Conservation (phyloP, 148 eudicot species). For the Salicornia ramosissima region DNA sequence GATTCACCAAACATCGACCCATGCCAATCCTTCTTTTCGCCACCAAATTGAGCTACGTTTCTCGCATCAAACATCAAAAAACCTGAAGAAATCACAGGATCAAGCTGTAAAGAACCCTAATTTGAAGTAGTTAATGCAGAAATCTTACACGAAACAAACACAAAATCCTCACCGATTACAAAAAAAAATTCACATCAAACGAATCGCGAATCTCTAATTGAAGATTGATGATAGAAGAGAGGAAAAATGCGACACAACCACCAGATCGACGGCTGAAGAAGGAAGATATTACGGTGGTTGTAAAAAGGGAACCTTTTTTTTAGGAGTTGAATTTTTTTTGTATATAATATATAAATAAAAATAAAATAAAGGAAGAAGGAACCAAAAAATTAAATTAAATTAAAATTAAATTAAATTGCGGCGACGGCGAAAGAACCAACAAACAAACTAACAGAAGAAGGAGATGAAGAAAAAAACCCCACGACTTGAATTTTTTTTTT, state of each 20-base stretch:
- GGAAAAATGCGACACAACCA: slow-evolving; percentile 1
- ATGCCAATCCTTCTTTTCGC: slow-evolving; percentile 7
- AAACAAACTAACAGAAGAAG: slow-evolving; percentile 4
- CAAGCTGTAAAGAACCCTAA: slow-evolving; percentile 26
- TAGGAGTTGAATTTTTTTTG: slow-evolving; percentile 4
- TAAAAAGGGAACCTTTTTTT: not conserved
- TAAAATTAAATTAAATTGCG: not conserved
- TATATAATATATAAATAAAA: not conserved
- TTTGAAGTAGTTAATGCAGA: slow-evolving; percentile 2
- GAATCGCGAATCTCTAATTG: slow-evolving; percentile 22
- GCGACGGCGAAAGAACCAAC: slow-evolving; percentile 15
- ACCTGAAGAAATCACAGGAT: slow-evolving; percentile 15
- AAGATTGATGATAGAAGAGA: slow-evolving; percentile 4
- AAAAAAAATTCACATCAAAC: slow-evolving; percentile 6
- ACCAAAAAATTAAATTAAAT: not conserved
- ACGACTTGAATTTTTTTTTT: not conserved
- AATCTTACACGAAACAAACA: not conserved
- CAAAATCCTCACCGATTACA: not conserved
- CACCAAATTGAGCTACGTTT: slow-evolving; percentile 8
- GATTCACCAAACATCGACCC: slow-evolving; percentile 23
- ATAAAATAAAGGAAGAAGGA: too few species aligned
- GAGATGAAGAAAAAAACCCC: not conserved
- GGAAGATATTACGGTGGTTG: not conserved
- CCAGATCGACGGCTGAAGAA: slow-evolving; percentile 19
- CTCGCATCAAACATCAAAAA: not conserved